phyloP scores from a whole-genome alignment of 2,329 filamentous ascomycete species.

The Xylaria sp. region DNA sequence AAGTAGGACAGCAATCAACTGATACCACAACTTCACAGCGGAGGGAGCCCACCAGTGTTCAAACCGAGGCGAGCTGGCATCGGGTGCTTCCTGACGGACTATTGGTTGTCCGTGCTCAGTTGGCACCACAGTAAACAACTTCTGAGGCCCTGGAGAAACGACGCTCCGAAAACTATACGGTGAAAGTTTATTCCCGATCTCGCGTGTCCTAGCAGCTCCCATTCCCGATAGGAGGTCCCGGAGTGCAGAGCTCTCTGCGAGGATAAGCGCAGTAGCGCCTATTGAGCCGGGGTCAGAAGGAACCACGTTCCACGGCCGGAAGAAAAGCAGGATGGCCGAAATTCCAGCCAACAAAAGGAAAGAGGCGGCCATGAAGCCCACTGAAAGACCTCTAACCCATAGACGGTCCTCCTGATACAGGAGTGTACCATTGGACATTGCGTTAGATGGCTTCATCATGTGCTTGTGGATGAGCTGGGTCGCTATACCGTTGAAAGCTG shows the following conservation, averaged over 20 bases:
- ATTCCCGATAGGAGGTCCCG: conserved; percentile 22
- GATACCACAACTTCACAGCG: conserved; percentile 26
- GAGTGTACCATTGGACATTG: conserved; percentile 17
- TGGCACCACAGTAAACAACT: conserved; percentile 25
- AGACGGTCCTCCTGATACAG: conserved; percentile 24
- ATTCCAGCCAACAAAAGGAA: conserved; percentile 27
- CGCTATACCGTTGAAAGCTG: conserved; percentile 30
- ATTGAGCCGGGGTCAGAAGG: conserved; percentile 33
- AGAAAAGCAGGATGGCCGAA: conserved; percentile 16
- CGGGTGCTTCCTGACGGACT: not conserved
- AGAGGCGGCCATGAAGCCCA: conserved; percentile 27
- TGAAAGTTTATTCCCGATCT: conserved; percentile 23
- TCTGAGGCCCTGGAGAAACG: conserved; percentile 11
- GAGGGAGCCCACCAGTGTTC: conserved; percentile 32
- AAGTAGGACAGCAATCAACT: conserved; percentile 21
- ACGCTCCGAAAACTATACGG: conserved; percentile 28
- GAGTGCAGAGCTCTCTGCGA: conserved; percentile 25
- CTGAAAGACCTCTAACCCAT: conserved; percentile 30
- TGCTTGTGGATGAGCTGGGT: conserved; percentile 29
- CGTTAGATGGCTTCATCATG: conserved; percentile 32
- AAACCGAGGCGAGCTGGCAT: not conserved
- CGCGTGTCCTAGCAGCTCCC: conserved; percentile 20
- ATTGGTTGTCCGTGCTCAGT: conserved; percentile 6
- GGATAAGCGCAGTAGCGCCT: conserved; percentile 32
- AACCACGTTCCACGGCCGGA: conserved; percentile 30